These are phyloP conservation scores for Globisporangium heterothallicum DNA, from an alignment of 352 stramenopile species.

Conservation along the genomic window DNA sequence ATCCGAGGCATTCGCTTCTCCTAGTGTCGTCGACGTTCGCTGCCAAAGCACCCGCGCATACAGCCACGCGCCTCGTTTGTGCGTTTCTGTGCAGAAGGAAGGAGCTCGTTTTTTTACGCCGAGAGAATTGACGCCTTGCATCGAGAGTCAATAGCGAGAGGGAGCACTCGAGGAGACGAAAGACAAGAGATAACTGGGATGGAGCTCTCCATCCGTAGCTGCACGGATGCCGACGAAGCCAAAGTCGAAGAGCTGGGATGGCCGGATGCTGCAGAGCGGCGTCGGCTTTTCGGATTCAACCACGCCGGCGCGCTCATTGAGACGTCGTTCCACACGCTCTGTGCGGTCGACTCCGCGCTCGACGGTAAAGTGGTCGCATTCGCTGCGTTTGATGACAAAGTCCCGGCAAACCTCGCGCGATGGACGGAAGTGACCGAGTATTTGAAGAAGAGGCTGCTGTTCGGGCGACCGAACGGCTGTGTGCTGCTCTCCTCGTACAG, in stretches of 20 bases:
- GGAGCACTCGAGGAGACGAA: not conserved
- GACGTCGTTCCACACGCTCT: conserved; percentile 49
- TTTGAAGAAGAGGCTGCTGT: conserved; percentile 48
- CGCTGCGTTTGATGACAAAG: conserved; percentile 54
- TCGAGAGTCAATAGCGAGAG: no score
- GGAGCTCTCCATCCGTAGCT: conserved; percentile 34
- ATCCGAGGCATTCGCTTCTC: no score
- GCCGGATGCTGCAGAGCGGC: conserved; percentile 34
- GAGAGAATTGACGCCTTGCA: no score
- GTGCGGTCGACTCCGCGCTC: conserved; percentile 18
- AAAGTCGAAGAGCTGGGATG: conserved; percentile 35
- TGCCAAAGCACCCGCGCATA: no score
- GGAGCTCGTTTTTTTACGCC: no score
- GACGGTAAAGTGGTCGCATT: conserved; percentile 32
- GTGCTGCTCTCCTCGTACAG: conserved; percentile 48
- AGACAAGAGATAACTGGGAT: conserved; percentile 7
- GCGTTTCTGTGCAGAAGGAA: no score
- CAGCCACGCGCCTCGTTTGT: no score
- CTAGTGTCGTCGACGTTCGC: no score
- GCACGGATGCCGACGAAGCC: conserved; percentile 34
- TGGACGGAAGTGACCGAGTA: conserved; percentile 66
- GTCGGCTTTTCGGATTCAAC: conserved; percentile 52
- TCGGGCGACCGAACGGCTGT: conserved; percentile 42
- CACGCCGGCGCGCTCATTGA: conserved; percentile 60
- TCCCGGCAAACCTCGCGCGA: conserved; percentile 32